Percentiles rank a stretch among this genome's conserved stretches.
These are phyloP conservation scores for Begonia fuchsioides DNA, from an alignment of 306 rosid species.

Conservation along the genomic window DNA sequence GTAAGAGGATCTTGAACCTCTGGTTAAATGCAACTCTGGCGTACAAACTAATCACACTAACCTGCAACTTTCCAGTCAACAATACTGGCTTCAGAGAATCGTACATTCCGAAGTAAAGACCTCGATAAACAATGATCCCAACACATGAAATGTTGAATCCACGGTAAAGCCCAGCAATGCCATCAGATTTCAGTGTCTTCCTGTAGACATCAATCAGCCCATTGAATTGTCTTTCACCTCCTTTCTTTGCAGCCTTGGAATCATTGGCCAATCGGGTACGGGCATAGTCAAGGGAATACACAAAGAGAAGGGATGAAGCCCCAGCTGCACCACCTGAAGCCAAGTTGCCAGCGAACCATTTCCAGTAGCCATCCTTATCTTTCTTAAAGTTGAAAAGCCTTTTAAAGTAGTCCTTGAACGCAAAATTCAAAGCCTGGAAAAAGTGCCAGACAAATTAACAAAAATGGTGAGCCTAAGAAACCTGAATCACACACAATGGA, in stretches of 20 bases:
- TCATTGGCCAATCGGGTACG: slow-evolving; percentile 59
- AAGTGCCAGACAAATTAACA: slow-evolving; percentile 6
- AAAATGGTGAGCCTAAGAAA: too few relatives aligned
- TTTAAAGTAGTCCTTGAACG: slow-evolving; percentile 60
- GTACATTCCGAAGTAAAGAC: slow-evolving; percentile 57
- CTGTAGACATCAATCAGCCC: slow-evolving; percentile 53
- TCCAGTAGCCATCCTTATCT: slow-evolving; percentile 56
- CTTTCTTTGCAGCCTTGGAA: slow-evolving; percentile 55
- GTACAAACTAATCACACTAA: slow-evolving; percentile 3
- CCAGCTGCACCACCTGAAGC: slow-evolving; percentile 68
- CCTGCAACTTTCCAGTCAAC: slow-evolving; percentile 33
- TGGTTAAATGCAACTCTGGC: too few relatives aligned
- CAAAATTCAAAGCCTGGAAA: slow-evolving; percentile 48
- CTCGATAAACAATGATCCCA: slow-evolving; percentile 63
- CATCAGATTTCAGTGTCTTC: slow-evolving; percentile 41
- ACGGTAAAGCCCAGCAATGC: slow-evolving; percentile 54
- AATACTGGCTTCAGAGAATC: slow-evolving; percentile 53
- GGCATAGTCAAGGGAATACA: slow-evolving; percentile 51
- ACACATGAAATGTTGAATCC: slow-evolving; percentile 52
- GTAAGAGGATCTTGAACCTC: too few relatives aligned
- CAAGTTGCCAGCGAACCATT: slow-evolving; percentile 53
- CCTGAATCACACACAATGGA: background rate
- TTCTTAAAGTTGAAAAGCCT: slow-evolving; percentile 62
- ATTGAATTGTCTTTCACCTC: slow-evolving; percentile 52
- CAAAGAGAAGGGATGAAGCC: slow-evolving; percentile 48